These are phyloP conservation scores for Pseudevernia furfuracea DNA, from an alignment of 495 filamentous ascomycete genomes.

Conservation along the genomic window DNA sequence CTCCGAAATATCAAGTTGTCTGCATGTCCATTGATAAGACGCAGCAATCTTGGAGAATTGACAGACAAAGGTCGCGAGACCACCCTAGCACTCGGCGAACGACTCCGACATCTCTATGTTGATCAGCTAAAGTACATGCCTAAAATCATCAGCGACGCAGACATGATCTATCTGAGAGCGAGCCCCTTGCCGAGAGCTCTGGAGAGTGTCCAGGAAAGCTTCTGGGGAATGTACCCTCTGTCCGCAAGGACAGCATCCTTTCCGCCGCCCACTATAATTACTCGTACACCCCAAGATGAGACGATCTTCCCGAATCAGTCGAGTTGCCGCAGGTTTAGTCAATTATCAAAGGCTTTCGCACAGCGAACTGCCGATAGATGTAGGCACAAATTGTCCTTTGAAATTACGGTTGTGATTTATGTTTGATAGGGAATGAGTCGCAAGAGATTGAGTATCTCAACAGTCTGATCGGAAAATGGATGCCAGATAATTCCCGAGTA, in stretches of 20 bases:
- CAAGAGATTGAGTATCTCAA: slow-evolving; percentile 83
- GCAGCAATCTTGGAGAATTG: slow-evolving; percentile 70
- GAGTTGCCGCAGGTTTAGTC: slow-evolving; percentile 75
- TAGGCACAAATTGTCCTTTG: slow-evolving; percentile 25
- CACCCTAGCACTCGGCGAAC: slow-evolving; percentile 69
- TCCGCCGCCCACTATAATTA: slow-evolving; percentile 66
- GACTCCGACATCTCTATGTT: slow-evolving; percentile 78
- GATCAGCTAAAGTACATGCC: slow-evolving; percentile 84
- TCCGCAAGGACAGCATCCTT: slow-evolving; percentile 56
- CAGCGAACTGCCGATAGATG: slow-evolving; percentile 70
- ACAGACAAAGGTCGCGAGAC: slow-evolving; percentile 82
- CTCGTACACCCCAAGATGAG: slow-evolving; percentile 66
- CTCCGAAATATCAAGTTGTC: background rate
- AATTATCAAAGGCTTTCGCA: slow-evolving; percentile 73
- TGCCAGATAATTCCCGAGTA: slow-evolving; percentile 63
- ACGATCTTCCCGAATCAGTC: slow-evolving; percentile 87
- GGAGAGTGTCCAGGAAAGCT: slow-evolving; percentile 83
- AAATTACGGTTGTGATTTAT: background rate
- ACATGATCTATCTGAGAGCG: slow-evolving; percentile 75
- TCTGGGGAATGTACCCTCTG: slow-evolving; percentile 80
- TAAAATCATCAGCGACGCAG: slow-evolving; percentile 49
- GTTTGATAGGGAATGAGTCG: slow-evolving; percentile 55
- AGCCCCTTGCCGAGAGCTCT: slow-evolving; percentile 80
- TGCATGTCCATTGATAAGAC: background rate
- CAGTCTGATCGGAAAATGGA: slow-evolving; percentile 67